Percentiles rank a stretch among this genome's conserved stretches.
These are phyloP conservation scores for Calocybe indica DNA, from an alignment of 768 basidiomycete species.

Conservation along the genomic window DNA sequence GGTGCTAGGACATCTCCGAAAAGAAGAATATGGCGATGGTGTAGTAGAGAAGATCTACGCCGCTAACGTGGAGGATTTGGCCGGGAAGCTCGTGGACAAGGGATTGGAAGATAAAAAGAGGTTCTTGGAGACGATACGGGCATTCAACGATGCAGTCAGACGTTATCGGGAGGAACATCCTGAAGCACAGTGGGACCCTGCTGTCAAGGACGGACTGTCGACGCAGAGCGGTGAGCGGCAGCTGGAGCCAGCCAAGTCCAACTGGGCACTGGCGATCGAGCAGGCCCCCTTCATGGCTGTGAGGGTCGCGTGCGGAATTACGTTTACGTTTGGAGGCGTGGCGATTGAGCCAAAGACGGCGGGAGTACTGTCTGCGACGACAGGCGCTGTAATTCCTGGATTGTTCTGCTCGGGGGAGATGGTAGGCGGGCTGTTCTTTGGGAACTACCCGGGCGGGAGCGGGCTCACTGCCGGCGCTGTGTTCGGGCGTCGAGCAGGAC, in stretches of 20 bases:
- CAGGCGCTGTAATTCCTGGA: slow-evolving; percentile 38
- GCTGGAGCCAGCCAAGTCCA: slow-evolving; percentile 50
- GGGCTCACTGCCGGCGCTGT: slow-evolving; percentile 62
- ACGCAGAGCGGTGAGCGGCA: slow-evolving; percentile 34
- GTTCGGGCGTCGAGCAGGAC: slow-evolving; percentile 54
- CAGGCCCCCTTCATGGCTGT: slow-evolving; percentile 55
- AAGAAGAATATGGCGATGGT: slow-evolving; percentile 62
- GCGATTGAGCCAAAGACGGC: slow-evolving; percentile 51
- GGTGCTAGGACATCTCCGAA: slow-evolving; percentile 35
- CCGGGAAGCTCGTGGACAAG: slow-evolving; percentile 33
- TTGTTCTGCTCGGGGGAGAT: slow-evolving; percentile 67
- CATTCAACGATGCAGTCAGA: slow-evolving; percentile 47
- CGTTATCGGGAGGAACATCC: slow-evolving; percentile 28
- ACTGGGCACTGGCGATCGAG: slow-evolving; percentile 60
- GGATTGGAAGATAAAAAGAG: slow-evolving; percentile 38
- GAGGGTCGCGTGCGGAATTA: slow-evolving; percentile 63
- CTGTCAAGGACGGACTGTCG: slow-evolving; percentile 56
- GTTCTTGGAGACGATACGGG: slow-evolving; percentile 40
- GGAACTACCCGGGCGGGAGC: slow-evolving; percentile 68
- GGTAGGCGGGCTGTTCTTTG: slow-evolving; percentile 58
- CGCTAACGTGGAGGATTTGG: slow-evolving; percentile 41
- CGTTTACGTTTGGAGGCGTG: slow-evolving; percentile 69
- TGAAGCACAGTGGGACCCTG: slow-evolving; percentile 47
- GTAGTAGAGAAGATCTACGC: slow-evolving; percentile 53
- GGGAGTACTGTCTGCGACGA: slow-evolving; percentile 39